A percentile compares a stretch with the other conserved stretches of the same genome.
phyloP scores from a whole-genome alignment of 1,284 basidiomycete genomes.

The Leccinum variabile region DNA sequence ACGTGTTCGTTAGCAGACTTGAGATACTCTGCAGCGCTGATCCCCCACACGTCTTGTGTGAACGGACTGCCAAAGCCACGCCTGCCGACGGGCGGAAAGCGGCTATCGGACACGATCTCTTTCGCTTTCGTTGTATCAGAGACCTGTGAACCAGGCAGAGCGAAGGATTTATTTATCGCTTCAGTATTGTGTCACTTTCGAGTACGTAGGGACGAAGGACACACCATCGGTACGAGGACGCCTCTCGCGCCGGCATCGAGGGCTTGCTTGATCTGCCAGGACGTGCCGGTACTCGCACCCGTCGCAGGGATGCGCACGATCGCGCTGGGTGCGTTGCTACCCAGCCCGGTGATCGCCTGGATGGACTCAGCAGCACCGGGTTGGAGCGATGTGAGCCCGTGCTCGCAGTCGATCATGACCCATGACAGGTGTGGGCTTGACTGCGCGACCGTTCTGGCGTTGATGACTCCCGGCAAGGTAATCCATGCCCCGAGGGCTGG shows the following conservation, averaged over 20 bases:
- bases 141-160: slow-evolving; percentile 38
- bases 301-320: slow-evolving; percentile 63
- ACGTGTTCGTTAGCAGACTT: slow-evolving; percentile 55
- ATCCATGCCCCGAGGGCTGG: slow-evolving; percentile 76
- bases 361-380: slow-evolving; percentile 57
- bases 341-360: slow-evolving; percentile 49
- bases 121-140: slow-evolving; percentile 56
- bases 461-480: slow-evolving; percentile 53
- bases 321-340: slow-evolving; percentile 46
- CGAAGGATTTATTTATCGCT: neutral
- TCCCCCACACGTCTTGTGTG: slow-evolving; percentile 55
- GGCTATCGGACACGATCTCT: slow-evolving; percentile 53
- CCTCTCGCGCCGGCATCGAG: slow-evolving; percentile 64
- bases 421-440: slow-evolving; percentile 58
- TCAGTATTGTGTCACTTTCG: neutral
- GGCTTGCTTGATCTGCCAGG: slow-evolving; percentile 69
- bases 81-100: slow-evolving; percentile 56
- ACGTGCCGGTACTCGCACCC: slow-evolving; percentile 50
- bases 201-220: neutral
- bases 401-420: slow-evolving; percentile 66
- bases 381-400: slow-evolving; percentile 54
- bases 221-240: slow-evolving; percentile 64
- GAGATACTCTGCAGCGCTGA: slow-evolving; percentile 53
- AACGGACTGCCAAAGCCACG: slow-evolving; percentile 65
- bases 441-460: slow-evolving; percentile 55